A percentile compares a stretch with the other conserved stretches of the same genome.
Conservation (phyloP, 441 rosid species). For the Raphanus hybrid region DNA sequence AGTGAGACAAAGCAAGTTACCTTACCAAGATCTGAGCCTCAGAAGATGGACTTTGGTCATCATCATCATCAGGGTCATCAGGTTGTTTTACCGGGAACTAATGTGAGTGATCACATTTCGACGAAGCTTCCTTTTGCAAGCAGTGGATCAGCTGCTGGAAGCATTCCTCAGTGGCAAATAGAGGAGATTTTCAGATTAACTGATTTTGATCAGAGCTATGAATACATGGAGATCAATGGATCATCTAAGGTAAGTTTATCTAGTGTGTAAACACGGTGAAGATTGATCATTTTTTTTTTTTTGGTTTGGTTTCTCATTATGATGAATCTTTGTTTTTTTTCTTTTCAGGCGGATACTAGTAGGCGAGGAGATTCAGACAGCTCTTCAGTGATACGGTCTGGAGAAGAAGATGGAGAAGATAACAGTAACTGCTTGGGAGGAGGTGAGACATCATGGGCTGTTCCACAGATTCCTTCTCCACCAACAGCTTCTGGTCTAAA, state of each 20-base stretch:
- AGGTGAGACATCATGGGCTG: slow-evolving; percentile 69
- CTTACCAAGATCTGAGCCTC: slow-evolving; percentile 44
- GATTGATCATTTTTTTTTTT: background rate
- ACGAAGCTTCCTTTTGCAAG: slow-evolving; percentile 57
- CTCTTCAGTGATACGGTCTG: slow-evolving; percentile 67
- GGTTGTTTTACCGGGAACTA: slow-evolving; percentile 43
- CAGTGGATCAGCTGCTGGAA: slow-evolving; percentile 59
- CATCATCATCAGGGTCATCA: slow-evolving; percentile 32
- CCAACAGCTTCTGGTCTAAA: slow-evolving; percentile 88
- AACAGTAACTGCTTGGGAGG: slow-evolving; percentile 51
- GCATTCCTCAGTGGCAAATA: slow-evolving; percentile 73
- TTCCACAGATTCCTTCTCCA: slow-evolving; percentile 86
- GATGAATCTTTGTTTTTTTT: background rate
- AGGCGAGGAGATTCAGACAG: slow-evolving; percentile 73
- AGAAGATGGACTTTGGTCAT: slow-evolving; percentile 35
- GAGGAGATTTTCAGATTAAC: slow-evolving; percentile 74
- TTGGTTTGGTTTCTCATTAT: background rate
- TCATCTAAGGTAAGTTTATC: slow-evolving; percentile 68
- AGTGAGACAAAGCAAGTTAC: slow-evolving; percentile 43
- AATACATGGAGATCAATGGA: slow-evolving; percentile 62
- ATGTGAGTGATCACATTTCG: slow-evolving; percentile 37
- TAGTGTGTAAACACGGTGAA: background rate
- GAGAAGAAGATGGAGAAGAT: slow-evolving; percentile 62
- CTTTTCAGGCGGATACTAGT: slow-evolving; percentile 67
- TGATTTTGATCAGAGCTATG: slow-evolving; percentile 63